A percentile compares a stretch with the other conserved stretches of the same genome.
phyloP scores from a whole-genome alignment of 306 rosid genomes.

The Amphicarpaea edgeworthii region DNA sequence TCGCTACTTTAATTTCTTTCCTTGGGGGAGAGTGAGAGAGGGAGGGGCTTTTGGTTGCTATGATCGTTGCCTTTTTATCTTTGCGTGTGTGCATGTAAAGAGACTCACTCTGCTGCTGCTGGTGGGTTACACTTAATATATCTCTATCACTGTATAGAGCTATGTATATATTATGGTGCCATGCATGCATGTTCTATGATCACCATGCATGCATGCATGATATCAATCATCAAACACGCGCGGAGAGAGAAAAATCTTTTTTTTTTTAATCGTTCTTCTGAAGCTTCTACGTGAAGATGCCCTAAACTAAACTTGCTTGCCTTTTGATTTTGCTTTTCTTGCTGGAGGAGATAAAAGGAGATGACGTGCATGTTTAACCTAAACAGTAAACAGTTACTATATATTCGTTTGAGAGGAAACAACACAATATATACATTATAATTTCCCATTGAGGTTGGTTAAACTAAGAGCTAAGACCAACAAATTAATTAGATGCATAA shows the following conservation, averaged over 20 bases:
- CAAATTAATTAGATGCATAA: too few relatives aligned
- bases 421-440: too few relatives aligned
- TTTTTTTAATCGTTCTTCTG: slow-evolving; percentile 42
- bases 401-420: too few relatives aligned
- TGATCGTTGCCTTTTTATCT: slow-evolving; percentile 72
- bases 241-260: slow-evolving; percentile 33
- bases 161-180: too few relatives aligned
- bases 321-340: slow-evolving; percentile 23
- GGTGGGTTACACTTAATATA: slow-evolving; percentile 16
- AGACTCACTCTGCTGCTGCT: too few relatives aligned
- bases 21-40: slow-evolving; percentile 42
- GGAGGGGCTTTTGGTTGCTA: slow-evolving; percentile 59
- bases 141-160: too few relatives aligned
- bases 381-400: background rate
- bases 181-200: background rate
- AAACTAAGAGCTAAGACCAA: too few relatives aligned
- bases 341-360: background rate
- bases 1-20: background rate
- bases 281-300: slow-evolving; percentile 54
- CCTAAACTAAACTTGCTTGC: background rate
- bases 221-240: too few relatives aligned
- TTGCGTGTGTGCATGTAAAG: slow-evolving; percentile 65
- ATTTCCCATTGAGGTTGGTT: too few relatives aligned
- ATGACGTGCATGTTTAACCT: background rate
- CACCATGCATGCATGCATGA: background rate